Conservation (phyloP, 176 grass and related monocot species). For the Carex scoparia region DNA sequence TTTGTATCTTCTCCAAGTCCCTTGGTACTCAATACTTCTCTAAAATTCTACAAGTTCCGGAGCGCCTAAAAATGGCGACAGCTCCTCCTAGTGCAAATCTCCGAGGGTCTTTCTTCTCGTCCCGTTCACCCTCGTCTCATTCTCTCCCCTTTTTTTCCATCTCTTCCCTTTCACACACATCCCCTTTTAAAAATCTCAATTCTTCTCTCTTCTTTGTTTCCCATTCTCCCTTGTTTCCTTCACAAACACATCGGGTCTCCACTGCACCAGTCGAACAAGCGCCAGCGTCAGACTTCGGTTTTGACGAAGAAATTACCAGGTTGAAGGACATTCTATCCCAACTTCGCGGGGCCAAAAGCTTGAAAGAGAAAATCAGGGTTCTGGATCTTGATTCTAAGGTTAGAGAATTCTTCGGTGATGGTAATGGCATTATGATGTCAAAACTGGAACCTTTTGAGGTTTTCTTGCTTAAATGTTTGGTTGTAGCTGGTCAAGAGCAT, state of each 20-base stretch:
- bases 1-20: background rate
- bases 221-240: slow-evolving; percentile 29
- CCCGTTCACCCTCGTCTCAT: slow-evolving; percentile 18
- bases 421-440: background rate
- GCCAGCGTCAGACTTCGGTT: slow-evolving; percentile 29
- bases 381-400: slow-evolving; percentile 68
- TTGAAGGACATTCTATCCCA: slow-evolving; percentile 39
- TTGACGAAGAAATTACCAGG: slow-evolving; percentile 52
- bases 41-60: background rate
- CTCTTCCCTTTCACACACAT: background rate
- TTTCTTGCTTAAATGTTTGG: slow-evolving; percentile 83
- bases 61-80: slow-evolving; percentile 12
- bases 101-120: slow-evolving; percentile 8
- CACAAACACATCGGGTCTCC: slow-evolving; percentile 35
- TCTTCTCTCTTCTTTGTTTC: slow-evolving; percentile 28
- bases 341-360: slow-evolving; percentile 33
- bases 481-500: slow-evolving; percentile 82
- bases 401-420: slow-evolving; percentile 46
- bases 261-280: slow-evolving; percentile 43
- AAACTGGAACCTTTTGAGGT: slow-evolving; percentile 41
- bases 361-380: slow-evolving; percentile 50
- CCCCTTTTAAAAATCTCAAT: slow-evolving; percentile 11
- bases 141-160: slow-evolving; percentile 5
- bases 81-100: background rate
- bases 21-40: slow-evolving; percentile 18